Evolutionary conservation across 345 rosid species (phyloP), one percentile per base, ranked within the genome.

Genomic region (Syzygium aromaticum): DNA sequence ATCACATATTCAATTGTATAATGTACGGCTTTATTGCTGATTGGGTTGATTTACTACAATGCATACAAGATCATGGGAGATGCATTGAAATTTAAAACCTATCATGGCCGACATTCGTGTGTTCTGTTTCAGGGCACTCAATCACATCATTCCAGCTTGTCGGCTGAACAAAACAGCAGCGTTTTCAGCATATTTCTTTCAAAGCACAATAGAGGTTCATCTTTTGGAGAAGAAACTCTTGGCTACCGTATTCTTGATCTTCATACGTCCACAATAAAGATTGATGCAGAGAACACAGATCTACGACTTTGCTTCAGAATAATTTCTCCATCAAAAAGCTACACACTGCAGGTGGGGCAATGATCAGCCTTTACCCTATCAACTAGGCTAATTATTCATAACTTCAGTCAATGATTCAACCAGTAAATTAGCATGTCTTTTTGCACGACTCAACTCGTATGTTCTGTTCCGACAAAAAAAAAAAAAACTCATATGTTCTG

Each of bases 231-330:
- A 77, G 96, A 91, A 86, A 92, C 88, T 89, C 87, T 91, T 64
- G 94, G 90, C n/a, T 95, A 92, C 87, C 90, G 86, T 30, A 86
- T 92, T 86, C 87, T 96, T 84, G 96, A 95, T 93, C 96, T 96
- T 90, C 94, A 84, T 23, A 95, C 95, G 25, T 93, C 98, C 64
- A 91, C 92, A 85, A 89, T 95, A 88, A 96, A 96, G 91, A 88
- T 95, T 88, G 97, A 96, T 19, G 95, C 98, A 59, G 98, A 95
- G 84, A 97, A 95, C 88, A 89, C 93, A 64, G 93, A 94, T 92
- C 90, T 95, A 84, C 94, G 98, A 84, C 98, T 96, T 61, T 96
- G 99, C 89, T 96, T 96, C 91, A 93, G 98, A 90, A 93, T 96
- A 87, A 93, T 96, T 88, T 94, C 98, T 78, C 99, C 99, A 51